Base-by-base conservation (phyloP, 2,329 filamentous ascomycete species). In the Harringtonia lauricola region DNA sequence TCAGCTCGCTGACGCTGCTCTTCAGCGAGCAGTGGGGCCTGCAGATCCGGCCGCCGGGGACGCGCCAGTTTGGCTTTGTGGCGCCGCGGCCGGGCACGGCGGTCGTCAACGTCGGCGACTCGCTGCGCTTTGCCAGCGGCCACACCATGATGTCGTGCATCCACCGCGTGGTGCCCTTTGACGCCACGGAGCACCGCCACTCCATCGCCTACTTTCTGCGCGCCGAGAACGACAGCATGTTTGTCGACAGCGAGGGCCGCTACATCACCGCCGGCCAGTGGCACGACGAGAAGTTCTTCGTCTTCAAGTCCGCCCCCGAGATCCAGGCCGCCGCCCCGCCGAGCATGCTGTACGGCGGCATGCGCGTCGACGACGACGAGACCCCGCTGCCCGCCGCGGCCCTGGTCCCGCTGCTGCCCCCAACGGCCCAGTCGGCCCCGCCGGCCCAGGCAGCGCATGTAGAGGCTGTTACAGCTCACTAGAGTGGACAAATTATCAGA, bases 71-170 rank as follows among this genome's bases (percentile, higher is more conserved):
- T 64, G 65, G 65, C 36, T 76, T 73, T 58, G 70, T 78, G 10
- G 66, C 60, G 45, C 73, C 74, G 41, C 66, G 64, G 52, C 54
- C 58, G 0, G 71, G 71, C 45, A 65, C 62, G 49, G 74, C 73
- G 28, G 65, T 79, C 53, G 63, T 78, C 51, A 71, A 79, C 57
- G 69, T 79, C 15, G 74, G 74, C 46, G 74, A 79, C 62, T 73
- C 71, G 22, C 64, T 79, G 49, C 67, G 72, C 36, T 77, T 76
- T 51, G 67, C 70, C 3, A 68, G 64, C 45, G 69, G 66, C 36
- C 66, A 69, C 58, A 70, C 64, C 45, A 66, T 77, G 59, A 66
- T 72, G 57, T 72, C 68, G 31, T 74, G 71, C 63, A 72, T 77
- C 55, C 73, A 76, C 63, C 64, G 71, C 46, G 72, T 76, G 24